Conservation (phyloP, 768 basidiomycete genomes). For the Hysterangium stoloniferum region DNA sequence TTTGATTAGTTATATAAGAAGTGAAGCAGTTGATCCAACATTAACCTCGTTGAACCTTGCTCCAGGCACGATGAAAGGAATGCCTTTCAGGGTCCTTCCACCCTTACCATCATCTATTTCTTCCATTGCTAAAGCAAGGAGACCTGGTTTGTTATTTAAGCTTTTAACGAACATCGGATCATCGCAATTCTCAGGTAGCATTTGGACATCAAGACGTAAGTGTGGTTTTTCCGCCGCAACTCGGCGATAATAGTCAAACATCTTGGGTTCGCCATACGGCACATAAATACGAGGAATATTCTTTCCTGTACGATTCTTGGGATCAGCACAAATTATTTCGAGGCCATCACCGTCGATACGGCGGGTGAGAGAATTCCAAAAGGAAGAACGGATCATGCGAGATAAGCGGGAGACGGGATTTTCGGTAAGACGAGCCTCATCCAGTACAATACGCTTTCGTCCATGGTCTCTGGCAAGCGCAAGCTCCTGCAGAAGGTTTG, state of each 20-base stretch:
- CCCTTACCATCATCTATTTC: constrained; percentile 75
- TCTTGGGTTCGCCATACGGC: constrained; percentile 85
- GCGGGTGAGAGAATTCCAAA: constrained; percentile 96
- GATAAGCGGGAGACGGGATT: constrained; percentile 96
- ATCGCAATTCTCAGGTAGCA: constrained; percentile 80
- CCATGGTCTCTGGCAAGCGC: constrained; percentile 93
- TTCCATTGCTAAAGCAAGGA: constrained; percentile 93
- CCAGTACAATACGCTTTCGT: constrained; percentile 94
- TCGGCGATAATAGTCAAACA: constrained; percentile 91
- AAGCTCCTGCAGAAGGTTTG: constrained; percentile 96
- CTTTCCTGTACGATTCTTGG: constrained; percentile 91
- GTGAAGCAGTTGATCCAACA: constrained; percentile 10
- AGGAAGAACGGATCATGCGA: constrained; percentile 95
- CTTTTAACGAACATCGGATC: constrained; percentile 87
- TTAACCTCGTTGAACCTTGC: constrained; percentile 88
- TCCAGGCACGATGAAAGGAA: constrained; percentile 96
- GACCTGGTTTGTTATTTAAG: constrained; percentile 88
- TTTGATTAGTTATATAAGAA: constrained; percentile 11
- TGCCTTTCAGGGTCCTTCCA: constrained; percentile 78
- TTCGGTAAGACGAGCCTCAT: constrained; percentile 94
- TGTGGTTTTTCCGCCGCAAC: constrained; percentile 91
- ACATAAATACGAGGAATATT: constrained; percentile 92
- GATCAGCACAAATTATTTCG: constrained; percentile 95
- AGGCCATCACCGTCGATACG: constrained; percentile 96
- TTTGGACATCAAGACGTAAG: constrained; percentile 86